A percentile compares a stretch with the other conserved stretches of the same genome.
phyloP scores from a whole-genome alignment of 1,284 basidiomycete genomes.

The Sparassis latifolia region DNA sequence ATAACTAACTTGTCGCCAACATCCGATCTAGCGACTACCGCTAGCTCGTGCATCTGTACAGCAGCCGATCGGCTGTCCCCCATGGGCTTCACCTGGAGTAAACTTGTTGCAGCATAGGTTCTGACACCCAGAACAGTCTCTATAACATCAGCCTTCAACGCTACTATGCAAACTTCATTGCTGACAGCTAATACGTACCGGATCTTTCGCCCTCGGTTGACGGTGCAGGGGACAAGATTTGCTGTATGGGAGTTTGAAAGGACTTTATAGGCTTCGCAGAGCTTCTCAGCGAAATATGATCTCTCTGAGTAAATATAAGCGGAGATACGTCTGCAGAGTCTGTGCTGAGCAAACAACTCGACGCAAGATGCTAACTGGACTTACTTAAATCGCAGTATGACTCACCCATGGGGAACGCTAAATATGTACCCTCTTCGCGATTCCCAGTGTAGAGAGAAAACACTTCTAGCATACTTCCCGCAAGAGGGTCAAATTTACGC shows the following conservation, averaged over 20 bases:
- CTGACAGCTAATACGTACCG: slow-evolving; percentile 1
- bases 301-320: slow-evolving; percentile 24
- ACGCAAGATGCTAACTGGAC: slow-evolving; percentile 14
- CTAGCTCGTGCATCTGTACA: slow-evolving; percentile 8
- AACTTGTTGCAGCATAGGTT: slow-evolving; percentile 11
- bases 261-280: slow-evolving; percentile 31
- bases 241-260: slow-evolving; percentile 45
- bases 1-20: slow-evolving; percentile 34
- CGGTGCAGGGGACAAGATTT: slow-evolving; percentile 15
- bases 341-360: not conserved
- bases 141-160: not conserved
- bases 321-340: slow-evolving; percentile 43
- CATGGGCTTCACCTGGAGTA: slow-evolving; percentile 10
- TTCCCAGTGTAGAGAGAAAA: slow-evolving; percentile 26
- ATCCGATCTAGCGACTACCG: slow-evolving; percentile 33
- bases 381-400: slow-evolving; percentile 52
- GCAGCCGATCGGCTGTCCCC: slow-evolving; percentile 1
- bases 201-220: slow-evolving; percentile 2
- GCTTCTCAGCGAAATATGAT: slow-evolving; percentile 34
- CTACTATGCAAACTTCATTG: no score
- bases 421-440: slow-evolving; percentile 24
- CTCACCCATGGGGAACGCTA: slow-evolving; percentile 61
- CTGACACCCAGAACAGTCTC: slow-evolving; percentile 15
- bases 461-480: slow-evolving; percentile 44
- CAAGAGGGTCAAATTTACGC: slow-evolving; percentile 45